Evolutionary conservation across 2,329 filamentous ascomycete species (phyloP), one percentile per base, ranked within the genome.

Genomic region (Albifimbria verrucaria): DNA sequence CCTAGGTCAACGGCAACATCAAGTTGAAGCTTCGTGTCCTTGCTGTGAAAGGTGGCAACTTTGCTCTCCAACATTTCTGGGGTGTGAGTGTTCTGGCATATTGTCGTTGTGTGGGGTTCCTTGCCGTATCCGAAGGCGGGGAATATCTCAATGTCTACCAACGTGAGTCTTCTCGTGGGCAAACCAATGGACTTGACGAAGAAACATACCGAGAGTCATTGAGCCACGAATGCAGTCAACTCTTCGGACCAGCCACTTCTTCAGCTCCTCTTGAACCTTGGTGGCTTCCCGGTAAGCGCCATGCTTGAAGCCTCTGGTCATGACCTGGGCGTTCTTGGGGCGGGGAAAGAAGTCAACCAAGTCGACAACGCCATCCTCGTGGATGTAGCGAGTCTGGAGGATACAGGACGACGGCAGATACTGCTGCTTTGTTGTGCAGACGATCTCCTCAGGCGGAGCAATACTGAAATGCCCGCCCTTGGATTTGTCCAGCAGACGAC

Each of bases 371-470:
- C 88, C 89, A 52, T 88, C 82, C 60, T 92, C 88, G 57, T 87
- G 82, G 57, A 90, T 87, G 67, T 88, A 91, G n/a, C 88, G 79
- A 1, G 89, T 92, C 66, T 90, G 86, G 2, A 92, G 74, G 54
- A 92, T 86, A 61, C 89, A 90, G 47, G 86, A 87, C 10, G 85
- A 88, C 0, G 88, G 87, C 2, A 91, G 77, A 62, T 92, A 92
- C 64, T 89, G 85, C 70, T 92, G 88, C 67, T 92, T 92, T 32
- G 84, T 90, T 3, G 87, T 89, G 61, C 78, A 85, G 7, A 72
- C 72, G 23, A 79, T 65, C 10, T 75, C 68, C 1, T 71, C 59
- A 2, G 78, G 76, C 21, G 83, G 79, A n/a, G 79, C 70, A 59
- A 92, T 87, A 58, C 78, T 84, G 68, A 90, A 91, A 66, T 87